Base-by-base conservation (phyloP, 495 filamentous ascomycete species). In the Penicillium pulvis region DNA sequence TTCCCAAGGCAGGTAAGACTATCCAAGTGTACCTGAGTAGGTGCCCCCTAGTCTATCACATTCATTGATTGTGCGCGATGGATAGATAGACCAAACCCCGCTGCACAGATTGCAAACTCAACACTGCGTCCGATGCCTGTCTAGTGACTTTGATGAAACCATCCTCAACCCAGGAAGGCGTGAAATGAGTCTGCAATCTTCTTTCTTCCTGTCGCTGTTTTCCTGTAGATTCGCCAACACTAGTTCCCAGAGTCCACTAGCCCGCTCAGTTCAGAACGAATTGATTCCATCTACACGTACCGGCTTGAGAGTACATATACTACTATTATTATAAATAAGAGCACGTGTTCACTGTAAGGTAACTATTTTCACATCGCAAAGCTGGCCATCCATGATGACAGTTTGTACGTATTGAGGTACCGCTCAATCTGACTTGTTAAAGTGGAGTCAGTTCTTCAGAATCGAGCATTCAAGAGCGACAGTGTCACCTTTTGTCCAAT, bases 81-180 rank as follows among this genome's bases (percentile, higher is more conserved):
- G 20, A 23, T 23, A 23, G 20, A 23, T 23, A 23, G 20, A 23
- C 20, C 20, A 2, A 23, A 23, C 66, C 60, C 52, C 59, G 45
- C 66, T 58, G 52, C 65, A 62, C 65, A 63, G 63, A 83, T 83
- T 91, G 90, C 87, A 89, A 92, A 86, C 90, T 91, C 90, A 92
- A 90, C 88, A 87, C 75, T 90, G 87, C 90, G 87, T 90, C 81
- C 81, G 77, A 76, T 73, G 76, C 75, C 75, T 75, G 73, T 68
- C 74, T 70, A 73, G 70, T 69, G 74, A 73, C 64, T 69, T 59
- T 57, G 55, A 43, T 48, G 14, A 41, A 41, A 41, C 16, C 17
- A 41, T 41, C 6, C 51, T 60, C 53, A 36, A 57, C 53, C 52
- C 42, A 30, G 61, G 43, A 55, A 57, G 46, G 39, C 42, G 46